phyloP scores from a whole-genome alignment of 306 rosid genomes.

The Abrus pulchellus region DNA sequence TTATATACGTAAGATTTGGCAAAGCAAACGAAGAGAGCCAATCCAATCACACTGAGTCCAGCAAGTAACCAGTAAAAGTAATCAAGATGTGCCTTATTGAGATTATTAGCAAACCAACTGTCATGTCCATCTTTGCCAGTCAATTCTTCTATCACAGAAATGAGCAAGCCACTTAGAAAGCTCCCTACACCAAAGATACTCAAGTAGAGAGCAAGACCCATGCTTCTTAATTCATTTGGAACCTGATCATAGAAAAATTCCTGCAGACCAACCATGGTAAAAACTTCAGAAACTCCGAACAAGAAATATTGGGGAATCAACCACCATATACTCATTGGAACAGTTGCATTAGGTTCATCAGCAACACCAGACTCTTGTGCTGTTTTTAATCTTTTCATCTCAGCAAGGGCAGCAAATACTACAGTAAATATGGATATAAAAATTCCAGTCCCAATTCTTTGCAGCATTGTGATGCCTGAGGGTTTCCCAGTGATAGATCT shows the following conservation, averaged over 20 bases:
- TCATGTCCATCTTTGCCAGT: slow-evolving; percentile 51
- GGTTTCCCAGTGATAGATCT: slow-evolving; percentile 64
- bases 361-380: slow-evolving; percentile 64
- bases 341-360: slow-evolving; percentile 60
- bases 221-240: slow-evolving; percentile 69
- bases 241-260: slow-evolving; percentile 86
- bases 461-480: slow-evolving; percentile 78
- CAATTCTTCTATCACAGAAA: slow-evolving; percentile 54
- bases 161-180: slow-evolving; percentile 74
- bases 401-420: slow-evolving; percentile 67
- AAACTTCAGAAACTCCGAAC: slow-evolving; percentile 64
- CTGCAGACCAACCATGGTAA: slow-evolving; percentile 82
- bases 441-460: slow-evolving; percentile 78
- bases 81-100: slow-evolving; percentile 76
- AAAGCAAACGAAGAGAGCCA: slow-evolving; percentile 36
- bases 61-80: slow-evolving; percentile 76
- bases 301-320: slow-evolving; percentile 71
- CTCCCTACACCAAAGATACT: slow-evolving; percentile 75
- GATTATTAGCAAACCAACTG: slow-evolving; percentile 72
- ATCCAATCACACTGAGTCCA: slow-evolving; percentile 54
- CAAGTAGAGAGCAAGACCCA: slow-evolving; percentile 73
- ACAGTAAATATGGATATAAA: slow-evolving; percentile 55
- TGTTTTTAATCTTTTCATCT: slow-evolving; percentile 66
- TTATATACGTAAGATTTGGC: slow-evolving; percentile 43
- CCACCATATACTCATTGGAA: slow-evolving; percentile 87